A percentile compares a stretch with the other conserved stretches of the same genome.
phyloP scores from a whole-genome alignment of 441 rosid genomes.

The Populus hybrid region DNA sequence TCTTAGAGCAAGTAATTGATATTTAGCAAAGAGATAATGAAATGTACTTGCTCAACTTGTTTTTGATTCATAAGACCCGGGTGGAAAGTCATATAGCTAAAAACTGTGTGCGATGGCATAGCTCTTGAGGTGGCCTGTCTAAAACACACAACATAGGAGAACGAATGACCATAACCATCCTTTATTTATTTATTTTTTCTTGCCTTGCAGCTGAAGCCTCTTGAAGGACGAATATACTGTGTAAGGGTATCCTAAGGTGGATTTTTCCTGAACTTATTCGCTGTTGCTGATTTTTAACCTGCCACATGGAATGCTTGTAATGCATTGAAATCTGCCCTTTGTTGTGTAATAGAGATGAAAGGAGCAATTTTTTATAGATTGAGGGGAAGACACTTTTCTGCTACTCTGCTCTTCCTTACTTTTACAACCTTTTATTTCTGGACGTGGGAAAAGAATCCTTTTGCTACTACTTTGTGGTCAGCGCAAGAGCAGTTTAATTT shows the following conservation, averaged over 20 bases:
- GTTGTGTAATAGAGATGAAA: slow-evolving; percentile 35
- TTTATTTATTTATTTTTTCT: background rate
- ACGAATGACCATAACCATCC: background rate
- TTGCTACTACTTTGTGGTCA: slow-evolving; percentile 27
- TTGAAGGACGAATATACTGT: background rate
- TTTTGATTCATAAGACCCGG: background rate
- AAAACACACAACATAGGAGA: background rate
- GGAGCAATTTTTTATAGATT: slow-evolving; percentile 28
- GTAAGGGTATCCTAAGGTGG: background rate
- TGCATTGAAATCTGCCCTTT: background rate
- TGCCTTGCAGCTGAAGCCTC: slow-evolving; percentile 1
- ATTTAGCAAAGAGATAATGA: background rate
- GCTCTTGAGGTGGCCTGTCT: background rate
- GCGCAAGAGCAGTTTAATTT: slow-evolving; percentile 35
- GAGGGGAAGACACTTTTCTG: slow-evolving; percentile 40
- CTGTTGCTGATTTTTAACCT: background rate
- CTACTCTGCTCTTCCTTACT: slow-evolving; percentile 29
- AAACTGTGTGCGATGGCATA: background rate
- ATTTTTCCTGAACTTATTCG: background rate
- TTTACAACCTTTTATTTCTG: slow-evolving; percentile 41
- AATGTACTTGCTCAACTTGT: background rate
- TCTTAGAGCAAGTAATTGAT: background rate
- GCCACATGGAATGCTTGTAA: background rate
- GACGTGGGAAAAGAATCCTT: slow-evolving; percentile 48
- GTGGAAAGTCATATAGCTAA: background rate